phyloP scores from a whole-genome alignment of 2,329 filamentous ascomycete species.

The Colletotrichum higginsianum region DNA sequence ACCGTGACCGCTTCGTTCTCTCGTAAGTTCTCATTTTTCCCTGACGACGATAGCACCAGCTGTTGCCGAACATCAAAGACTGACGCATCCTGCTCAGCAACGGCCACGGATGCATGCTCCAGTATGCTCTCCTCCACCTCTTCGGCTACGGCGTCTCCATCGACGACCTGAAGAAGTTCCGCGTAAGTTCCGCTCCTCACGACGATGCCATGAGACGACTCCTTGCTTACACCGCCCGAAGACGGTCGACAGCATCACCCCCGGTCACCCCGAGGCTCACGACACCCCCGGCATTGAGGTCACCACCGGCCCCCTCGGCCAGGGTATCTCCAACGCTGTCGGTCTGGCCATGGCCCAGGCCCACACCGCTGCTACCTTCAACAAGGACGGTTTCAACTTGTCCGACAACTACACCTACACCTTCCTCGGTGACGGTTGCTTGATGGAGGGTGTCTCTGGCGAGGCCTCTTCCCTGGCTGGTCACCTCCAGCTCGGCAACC shows the following conservation, averaged over 20 bases:
- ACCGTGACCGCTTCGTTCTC: conserved; percentile 98
- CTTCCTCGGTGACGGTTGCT: conserved; percentile 98
- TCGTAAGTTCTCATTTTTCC: conserved; percentile 78
- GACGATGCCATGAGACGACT: not conserved
- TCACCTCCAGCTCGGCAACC: conserved; percentile 97
- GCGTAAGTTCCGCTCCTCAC: conserved; percentile 74
- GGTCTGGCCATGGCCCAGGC: conserved; percentile 97
- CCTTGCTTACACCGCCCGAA: conserved; percentile 46
- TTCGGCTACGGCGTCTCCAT: conserved; percentile 91
- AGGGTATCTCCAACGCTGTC: conserved; percentile 97
- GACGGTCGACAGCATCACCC: conserved; percentile 81
- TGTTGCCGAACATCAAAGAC: not conserved
- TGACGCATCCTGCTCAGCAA: conserved; percentile 72
- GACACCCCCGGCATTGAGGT: conserved; percentile 98
- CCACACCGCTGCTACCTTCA: conserved; percentile 92
- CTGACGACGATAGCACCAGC: not conserved
- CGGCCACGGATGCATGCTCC: conserved; percentile 99
- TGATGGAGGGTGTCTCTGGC: conserved; percentile 97
- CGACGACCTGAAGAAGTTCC: conserved; percentile 96
- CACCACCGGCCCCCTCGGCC: conserved; percentile 96
- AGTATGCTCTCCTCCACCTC: conserved; percentile 97
- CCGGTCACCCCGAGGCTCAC: conserved; percentile 95
- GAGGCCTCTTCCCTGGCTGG: conserved; percentile 95
- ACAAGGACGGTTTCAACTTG: conserved; percentile 94
- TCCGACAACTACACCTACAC: conserved; percentile 97